A percentile compares a stretch with the other conserved stretches of the same genome.
These are phyloP conservation scores for Cladorrhinum samala DNA, from an alignment of 495 filamentous ascomycete genomes.

Conservation along the genomic window DNA sequence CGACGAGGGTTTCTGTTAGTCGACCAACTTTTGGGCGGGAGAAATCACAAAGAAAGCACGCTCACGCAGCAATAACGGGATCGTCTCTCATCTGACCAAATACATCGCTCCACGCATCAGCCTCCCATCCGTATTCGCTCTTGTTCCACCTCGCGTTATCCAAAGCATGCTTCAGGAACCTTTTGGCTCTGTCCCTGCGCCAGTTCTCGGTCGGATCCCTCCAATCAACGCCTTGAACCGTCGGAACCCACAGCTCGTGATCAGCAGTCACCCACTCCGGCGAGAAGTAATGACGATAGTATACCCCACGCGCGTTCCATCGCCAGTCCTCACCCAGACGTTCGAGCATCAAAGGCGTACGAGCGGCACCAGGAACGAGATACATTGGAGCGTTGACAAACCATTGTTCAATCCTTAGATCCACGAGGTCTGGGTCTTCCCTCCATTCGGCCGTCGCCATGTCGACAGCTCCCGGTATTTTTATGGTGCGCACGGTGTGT, in stretches of 20 bases:
- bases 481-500: neutral
- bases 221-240: neutral
- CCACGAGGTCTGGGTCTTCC: neutral
- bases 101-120: neutral
- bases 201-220: neutral
- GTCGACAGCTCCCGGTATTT: neutral
- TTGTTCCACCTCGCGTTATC: slow-evolving; percentile 3
- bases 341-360: neutral
- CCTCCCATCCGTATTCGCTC: slow-evolving; percentile 1
- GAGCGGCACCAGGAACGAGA: neutral
- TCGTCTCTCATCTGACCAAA: slow-evolving; percentile 4
- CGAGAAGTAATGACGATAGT: neutral
- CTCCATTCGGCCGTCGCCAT: neutral
- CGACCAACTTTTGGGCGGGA: too few species aligned
- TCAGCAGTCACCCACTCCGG: neutral
- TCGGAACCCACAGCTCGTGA: neutral
- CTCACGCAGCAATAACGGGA: neutral
- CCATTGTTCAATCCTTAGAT: neutral
- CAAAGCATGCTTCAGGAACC: neutral
- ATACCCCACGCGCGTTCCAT: neutral
- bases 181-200: neutral
- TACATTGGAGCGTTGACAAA: neutral
- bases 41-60: too few species aligned
- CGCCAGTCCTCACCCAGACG: neutral
- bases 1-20: too few species aligned